These are phyloP conservation scores for Phytopythium boreale DNA, from an alignment of 352 stramenopile species.

Conservation along the genomic window DNA sequence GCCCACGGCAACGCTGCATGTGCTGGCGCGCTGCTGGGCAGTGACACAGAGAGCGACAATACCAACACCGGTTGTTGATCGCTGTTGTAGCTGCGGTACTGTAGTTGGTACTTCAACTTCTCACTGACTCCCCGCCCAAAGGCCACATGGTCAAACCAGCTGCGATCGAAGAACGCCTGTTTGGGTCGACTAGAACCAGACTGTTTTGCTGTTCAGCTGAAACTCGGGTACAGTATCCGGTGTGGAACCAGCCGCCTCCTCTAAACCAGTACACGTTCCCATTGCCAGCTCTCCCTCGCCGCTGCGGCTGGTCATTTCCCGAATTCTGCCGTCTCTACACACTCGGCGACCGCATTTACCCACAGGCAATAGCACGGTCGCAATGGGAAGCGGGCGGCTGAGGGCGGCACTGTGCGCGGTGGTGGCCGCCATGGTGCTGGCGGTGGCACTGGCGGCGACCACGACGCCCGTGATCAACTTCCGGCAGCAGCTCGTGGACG, in stretches of 20 bases:
- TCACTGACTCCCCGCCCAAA: neutral
- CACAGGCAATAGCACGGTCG: neutral
- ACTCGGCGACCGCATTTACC: neutral
- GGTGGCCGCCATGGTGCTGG: slow-evolving; percentile 11
- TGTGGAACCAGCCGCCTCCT: neutral
- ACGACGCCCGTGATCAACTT: slow-evolving; percentile 37
- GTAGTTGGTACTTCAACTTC: too few species aligned
- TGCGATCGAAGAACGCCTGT: neutral
- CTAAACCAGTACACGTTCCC: too few species aligned
- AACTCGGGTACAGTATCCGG: neutral
- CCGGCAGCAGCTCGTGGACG: slow-evolving; percentile 30
- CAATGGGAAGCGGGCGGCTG: neutral
- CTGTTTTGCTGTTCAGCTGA: neutral
- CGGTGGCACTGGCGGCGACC: slow-evolving; percentile 11
- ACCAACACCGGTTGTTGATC: too few species aligned
- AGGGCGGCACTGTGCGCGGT: slow-evolving; percentile 3
- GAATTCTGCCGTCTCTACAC: neutral
- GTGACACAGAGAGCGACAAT: too few species aligned
- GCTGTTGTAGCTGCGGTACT: too few species aligned
- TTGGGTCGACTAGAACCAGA: neutral
- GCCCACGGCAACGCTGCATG: too few species aligned
- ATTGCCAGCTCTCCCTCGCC: neutral
- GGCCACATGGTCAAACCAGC: neutral
- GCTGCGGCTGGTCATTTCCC: neutral
- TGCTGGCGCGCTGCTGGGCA: too few species aligned